Evolutionary conservation across 2,329 filamentous ascomycete species (phyloP), one percentile per base, ranked within the genome.

Genomic region (Phaeophleospora eucalypticola): DNA sequence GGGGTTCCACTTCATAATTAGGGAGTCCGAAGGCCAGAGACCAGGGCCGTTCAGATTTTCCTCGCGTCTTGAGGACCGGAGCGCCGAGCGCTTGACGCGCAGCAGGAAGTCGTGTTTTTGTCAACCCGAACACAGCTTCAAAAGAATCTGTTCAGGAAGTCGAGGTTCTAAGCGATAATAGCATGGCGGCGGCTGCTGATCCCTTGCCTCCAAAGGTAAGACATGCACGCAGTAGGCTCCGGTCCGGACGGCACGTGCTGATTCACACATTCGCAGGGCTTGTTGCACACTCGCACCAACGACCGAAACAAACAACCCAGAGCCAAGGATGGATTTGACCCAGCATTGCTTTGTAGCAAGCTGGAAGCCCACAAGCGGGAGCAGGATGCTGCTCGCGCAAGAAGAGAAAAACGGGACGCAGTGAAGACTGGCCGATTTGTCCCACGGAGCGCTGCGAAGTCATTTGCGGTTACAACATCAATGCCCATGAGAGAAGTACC

Each of bases 311-410:
- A 39, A 12, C 20, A 18, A 14, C 8, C 21, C 40, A 34, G 35
- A 32, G 19, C 29, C n/a, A 24, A 41, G 39, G 19, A 42, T 16
- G 43, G 40, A 18, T 36, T 57, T 18, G 52, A 57, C 20, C 35
- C 37, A 14, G 47, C 44, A 24, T 32, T 55, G 43, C 43, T 58
- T 27, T 57, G 52, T 44, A 47, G 42, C 34, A 58, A 53, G 44
- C 35, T 58, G 17, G 52, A 56, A 44, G 43, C 48, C 14, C 43
- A 53, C 35, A 49, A 51, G 34, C 43, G 42, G 21, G 49, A 58
- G 37, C 47, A 56, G 45, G 53, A 58, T 24, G 40, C 40, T 14
- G 35, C 41, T n/a, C 44, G 41, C 4, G 20, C 36, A 6, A 43
- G 46, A 12, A 44, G 41, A 36, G 46, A 52, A 24, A 50, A 48